A percentile compares a stretch with the other conserved stretches of the same genome.
Conservation (phyloP, 768 basidiomycete species). For the Hypsizygus marmoreus region DNA sequence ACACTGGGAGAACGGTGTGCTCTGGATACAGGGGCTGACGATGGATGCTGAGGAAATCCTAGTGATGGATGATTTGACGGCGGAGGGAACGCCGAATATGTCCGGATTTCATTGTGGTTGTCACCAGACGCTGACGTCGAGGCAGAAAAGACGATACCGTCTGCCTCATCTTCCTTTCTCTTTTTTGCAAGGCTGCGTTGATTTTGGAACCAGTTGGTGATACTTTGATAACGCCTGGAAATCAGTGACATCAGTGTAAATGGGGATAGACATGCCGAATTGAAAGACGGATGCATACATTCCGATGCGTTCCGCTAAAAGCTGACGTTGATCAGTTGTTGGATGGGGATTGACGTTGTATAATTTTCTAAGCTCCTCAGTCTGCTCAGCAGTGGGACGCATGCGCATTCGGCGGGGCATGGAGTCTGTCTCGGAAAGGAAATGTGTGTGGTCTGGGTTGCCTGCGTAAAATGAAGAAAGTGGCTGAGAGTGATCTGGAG, state of each 20-base stretch:
- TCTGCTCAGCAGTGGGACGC: constrained; percentile 64
- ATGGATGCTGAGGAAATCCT: constrained; percentile 37
- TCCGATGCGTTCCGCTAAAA: constrained; percentile 67
- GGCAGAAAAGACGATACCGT: constrained; percentile 28
- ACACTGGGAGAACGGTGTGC: constrained; percentile 38
- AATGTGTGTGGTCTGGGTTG: constrained; percentile 51
- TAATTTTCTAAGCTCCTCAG: constrained; percentile 66
- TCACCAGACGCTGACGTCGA: constrained; percentile 31
- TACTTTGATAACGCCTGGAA: constrained; percentile 79
- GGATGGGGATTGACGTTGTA: constrained; percentile 70
- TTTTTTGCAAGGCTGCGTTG: constrained; percentile 79
- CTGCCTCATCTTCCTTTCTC: constrained; percentile 58
- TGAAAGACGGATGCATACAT: constrained; percentile 58
- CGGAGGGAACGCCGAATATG: constrained; percentile 52
- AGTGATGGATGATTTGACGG: constrained; percentile 49
- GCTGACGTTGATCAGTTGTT: constrained; percentile 63
- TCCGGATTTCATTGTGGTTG: constrained; percentile 36
- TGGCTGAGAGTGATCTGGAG: constrained; percentile 29
- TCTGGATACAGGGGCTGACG: constrained; percentile 31
- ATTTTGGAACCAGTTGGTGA: constrained; percentile 89
- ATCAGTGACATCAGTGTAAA: constrained; percentile 22
- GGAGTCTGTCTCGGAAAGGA: constrained; percentile 49
- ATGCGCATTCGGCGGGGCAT: constrained; percentile 64
- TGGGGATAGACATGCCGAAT: constrained; percentile 29
- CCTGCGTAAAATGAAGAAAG: constrained; percentile 44